These are phyloP conservation scores for Fusarium papillatum DNA, from an alignment of 2,329 filamentous ascomycete species.

Conservation along the genomic window DNA sequence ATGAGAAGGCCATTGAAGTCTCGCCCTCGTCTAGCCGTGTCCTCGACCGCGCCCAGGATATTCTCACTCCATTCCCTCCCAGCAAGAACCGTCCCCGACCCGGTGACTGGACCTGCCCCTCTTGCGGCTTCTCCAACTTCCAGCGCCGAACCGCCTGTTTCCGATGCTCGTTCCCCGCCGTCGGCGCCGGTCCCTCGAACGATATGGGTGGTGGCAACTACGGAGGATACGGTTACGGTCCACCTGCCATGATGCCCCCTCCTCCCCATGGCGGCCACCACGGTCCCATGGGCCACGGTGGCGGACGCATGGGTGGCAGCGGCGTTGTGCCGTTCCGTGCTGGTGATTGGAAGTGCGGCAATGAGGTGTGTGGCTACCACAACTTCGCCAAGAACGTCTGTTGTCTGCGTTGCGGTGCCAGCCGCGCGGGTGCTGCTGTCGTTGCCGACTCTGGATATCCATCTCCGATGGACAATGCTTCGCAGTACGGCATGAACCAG, in stretches of 20 bases:
- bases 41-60: constrained; percentile 94
- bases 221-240: constrained; percentile 69
- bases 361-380: constrained; percentile 97
- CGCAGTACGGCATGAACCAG: constrained; percentile 87
- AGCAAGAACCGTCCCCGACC: constrained; percentile 98
- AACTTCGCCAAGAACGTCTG: constrained; percentile 99
- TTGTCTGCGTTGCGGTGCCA: constrained; percentile 95
- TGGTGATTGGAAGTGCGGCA: constrained; percentile 99
- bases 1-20: constrained; percentile 99
- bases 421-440: constrained; percentile 92
- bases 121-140: constrained; percentile 99
- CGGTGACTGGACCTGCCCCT: constrained; percentile 99
- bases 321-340: constrained; percentile 96
- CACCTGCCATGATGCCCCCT: constrained; percentile 85
- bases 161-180: constrained; percentile 98
- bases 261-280: constrained; percentile 78
- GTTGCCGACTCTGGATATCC: constrained; percentile 95
- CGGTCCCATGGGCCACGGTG: constrained; percentile 68
- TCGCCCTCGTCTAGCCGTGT: constrained; percentile 98
- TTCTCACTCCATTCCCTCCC: constrained; percentile 96
- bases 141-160: constrained; percentile 98
- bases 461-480: constrained; percentile 88
- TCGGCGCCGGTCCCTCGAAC: constrained; percentile 79
- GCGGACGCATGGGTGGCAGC: constrained; percentile 83
- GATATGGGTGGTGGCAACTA: constrained; percentile 77